Conservation (phyloP, 106 monocot species). For the Dendrobium nobile region DNA sequence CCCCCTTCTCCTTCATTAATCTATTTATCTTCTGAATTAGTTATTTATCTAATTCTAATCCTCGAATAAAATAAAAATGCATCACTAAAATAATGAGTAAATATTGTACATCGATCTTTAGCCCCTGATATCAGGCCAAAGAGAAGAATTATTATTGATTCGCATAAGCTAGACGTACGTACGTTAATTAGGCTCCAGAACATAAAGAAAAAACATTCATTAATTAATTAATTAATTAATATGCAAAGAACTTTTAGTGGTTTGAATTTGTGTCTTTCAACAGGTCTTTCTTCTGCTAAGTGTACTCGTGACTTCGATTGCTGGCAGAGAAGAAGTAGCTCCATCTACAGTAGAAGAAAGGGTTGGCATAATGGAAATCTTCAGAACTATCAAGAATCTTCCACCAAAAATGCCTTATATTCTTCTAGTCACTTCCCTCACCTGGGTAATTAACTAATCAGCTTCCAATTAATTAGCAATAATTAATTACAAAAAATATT, state of each 20-base stretch:
- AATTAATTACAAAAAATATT: neutral
- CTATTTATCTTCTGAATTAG: too few relatives aligned
- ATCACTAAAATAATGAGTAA: too few relatives aligned
- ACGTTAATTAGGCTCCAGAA: too few relatives aligned
- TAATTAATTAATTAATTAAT: too few relatives aligned
- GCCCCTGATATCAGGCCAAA: too few relatives aligned
- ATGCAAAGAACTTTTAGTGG: too few relatives aligned
- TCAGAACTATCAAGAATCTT: conserved; percentile 42
- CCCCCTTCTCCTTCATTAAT: neutral
- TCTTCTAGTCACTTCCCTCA: conserved; percentile 48
- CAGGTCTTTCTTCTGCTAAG: conserved; percentile 39
- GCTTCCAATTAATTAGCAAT: neutral
- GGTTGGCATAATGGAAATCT: conserved; percentile 14
- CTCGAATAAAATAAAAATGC: too few relatives aligned
- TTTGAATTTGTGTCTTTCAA: neutral
- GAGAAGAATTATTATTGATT: too few relatives aligned
- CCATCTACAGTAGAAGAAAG: conserved; percentile 5
- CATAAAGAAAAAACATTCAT: too few relatives aligned
- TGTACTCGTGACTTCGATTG: conserved; percentile 30
- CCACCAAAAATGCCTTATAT: conserved; percentile 54
- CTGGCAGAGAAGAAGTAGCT: conserved; percentile 37
- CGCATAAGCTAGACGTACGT: too few relatives aligned
- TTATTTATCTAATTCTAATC: too few relatives aligned
- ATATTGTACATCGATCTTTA: too few relatives aligned
- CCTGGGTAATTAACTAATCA: conserved; percentile 36